Evolutionary conservation across 2,329 filamentous ascomycete species (phyloP), one percentile per base, ranked within the genome.

Genomic region (Uncinocarpus reesii): DNA sequence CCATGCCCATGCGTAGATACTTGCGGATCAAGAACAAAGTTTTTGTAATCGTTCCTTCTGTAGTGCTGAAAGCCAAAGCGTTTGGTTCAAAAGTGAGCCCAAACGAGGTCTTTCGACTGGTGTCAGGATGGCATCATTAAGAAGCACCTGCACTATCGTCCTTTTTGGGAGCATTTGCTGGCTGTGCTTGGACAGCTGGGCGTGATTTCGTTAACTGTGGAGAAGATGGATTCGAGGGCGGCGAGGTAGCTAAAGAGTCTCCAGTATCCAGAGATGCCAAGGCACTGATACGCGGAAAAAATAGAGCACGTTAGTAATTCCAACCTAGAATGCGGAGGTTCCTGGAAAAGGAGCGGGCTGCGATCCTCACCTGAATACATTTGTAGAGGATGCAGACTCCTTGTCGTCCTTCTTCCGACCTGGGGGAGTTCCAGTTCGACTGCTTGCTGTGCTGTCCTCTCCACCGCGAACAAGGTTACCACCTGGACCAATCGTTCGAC

Each of bases 371-470:
- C 87, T 90, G 73, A 95, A 98, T 58, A 89, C 83, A 74, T 98
- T 98, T 57, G 82, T 80, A 62, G 84, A 84, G 51, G 79, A 83
- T 46, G 78, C 76, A 59, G 77, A 78, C 53, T 74, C 70, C 63
- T 77, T 76, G 53, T 75, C 70, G 57, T 79, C 74, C 66, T 82
- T 79, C 58, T 65, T 63, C 59, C 74, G 72, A 20, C 74, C 74
- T 38, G 88, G 85, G 48, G 89, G 89, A 42, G 90, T 96, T 59
- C 85, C 86, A 48, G 87, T 93, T 57, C 92, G 82, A 52, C 89
- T 95, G 48, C 87, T 93, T 57, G 83, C 79, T 58, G 80, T 85
- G 53, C 89, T 95, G 58, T 94, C 88, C 60, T 94, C 88, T 52
- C 81, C 81, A 53, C 81, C 78, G 58, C 85, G 80, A 57, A 78